Conservation (phyloP, 202 grass and related monocot species). For the Zizania palustris region DNA sequence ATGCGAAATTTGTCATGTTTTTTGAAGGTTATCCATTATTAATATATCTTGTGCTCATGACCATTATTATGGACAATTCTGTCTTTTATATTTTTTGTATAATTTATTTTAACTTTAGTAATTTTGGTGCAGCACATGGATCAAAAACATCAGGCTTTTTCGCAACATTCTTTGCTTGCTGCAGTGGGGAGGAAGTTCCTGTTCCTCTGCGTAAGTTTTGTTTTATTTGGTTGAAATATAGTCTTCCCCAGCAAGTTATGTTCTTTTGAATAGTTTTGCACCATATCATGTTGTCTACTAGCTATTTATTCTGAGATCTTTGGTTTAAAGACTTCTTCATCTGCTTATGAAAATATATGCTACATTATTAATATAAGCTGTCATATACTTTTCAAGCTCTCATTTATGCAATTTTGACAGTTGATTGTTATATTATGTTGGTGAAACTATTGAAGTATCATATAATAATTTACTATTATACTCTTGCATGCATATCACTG, state of each 20-base stretch:
- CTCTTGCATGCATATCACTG: conserved; percentile 4
- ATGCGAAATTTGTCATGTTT: conserved; percentile 10
- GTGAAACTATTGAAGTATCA: conserved; percentile 16
- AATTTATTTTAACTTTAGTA: conserved; percentile 35
- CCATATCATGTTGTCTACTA: conserved; percentile 17
- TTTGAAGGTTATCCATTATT: conserved; percentile 23
- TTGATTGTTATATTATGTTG: conserved; percentile 28
- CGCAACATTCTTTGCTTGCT: conserved; percentile 75
- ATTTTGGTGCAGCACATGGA: conserved; percentile 56
- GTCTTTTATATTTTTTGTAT: conserved; percentile 47
- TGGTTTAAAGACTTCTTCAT: conserved; percentile 27
- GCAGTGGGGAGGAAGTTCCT: conserved; percentile 59
- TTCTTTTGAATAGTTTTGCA: conserved; percentile 17
- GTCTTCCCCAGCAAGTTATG: background rate
- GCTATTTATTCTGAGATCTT: conserved; percentile 15
- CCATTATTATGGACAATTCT: conserved; percentile 27
- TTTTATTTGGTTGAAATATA: background rate
- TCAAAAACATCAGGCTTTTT: conserved; percentile 64
- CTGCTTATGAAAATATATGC: background rate
- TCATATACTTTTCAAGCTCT: background rate
- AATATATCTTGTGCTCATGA: conserved; percentile 15
- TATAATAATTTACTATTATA: background rate
- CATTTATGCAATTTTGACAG: conserved; percentile 5
- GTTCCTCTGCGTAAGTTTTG: conserved; percentile 67
- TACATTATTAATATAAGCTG: conserved; percentile 13